A percentile compares a stretch with the other conserved stretches of the same genome.
Conservation (phyloP, 352 stramenopile species). For the Phytophthora capsici region DNA sequence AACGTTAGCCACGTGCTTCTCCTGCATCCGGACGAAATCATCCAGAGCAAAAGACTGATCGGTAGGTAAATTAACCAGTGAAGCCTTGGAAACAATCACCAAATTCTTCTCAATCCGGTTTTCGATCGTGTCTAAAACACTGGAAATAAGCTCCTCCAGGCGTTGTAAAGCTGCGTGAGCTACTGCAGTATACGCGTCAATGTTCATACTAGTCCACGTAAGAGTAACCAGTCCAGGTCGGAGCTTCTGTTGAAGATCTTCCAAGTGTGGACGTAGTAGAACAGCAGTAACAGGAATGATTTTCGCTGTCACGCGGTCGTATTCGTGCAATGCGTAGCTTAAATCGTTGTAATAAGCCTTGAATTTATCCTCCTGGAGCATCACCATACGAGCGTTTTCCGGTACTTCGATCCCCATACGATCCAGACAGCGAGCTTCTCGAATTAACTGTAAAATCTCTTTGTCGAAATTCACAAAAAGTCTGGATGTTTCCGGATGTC, state of each 20-base stretch:
- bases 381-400: conserved; percentile 83
- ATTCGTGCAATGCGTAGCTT: conserved; percentile 80
- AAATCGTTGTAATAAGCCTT: conserved; percentile 89
- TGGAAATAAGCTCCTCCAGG: conserved; percentile 86
- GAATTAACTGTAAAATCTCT: conserved; percentile 88
- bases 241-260: conserved; percentile 79
- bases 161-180: conserved; percentile 68
- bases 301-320: conserved; percentile 75
- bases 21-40: conserved; percentile 87
- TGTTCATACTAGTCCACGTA: conserved; percentile 93
- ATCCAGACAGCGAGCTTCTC: conserved; percentile 84
- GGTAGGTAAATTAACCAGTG: conserved; percentile 78
- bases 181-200: conserved; percentile 81
- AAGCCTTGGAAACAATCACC: conserved; percentile 79
- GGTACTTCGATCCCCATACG: conserved; percentile 87
- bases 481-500: conserved; percentile 71
- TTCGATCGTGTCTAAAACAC: conserved; percentile 81
- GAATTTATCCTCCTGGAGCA: conserved; percentile 89
- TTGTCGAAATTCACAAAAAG: conserved; percentile 92
- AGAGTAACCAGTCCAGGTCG: conserved; percentile 83
- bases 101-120: conserved; percentile 88
- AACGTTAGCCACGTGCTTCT: conserved; percentile 70
- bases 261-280: conserved; percentile 71
- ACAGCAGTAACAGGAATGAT: conserved; percentile 75
- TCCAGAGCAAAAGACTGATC: conserved; percentile 88